Percentiles rank a stretch among this genome's conserved stretches.
Evolutionary conservation across 768 basidiomycete genomes (phyloP).

Genomic region (Pisolithus sp.): DNA sequence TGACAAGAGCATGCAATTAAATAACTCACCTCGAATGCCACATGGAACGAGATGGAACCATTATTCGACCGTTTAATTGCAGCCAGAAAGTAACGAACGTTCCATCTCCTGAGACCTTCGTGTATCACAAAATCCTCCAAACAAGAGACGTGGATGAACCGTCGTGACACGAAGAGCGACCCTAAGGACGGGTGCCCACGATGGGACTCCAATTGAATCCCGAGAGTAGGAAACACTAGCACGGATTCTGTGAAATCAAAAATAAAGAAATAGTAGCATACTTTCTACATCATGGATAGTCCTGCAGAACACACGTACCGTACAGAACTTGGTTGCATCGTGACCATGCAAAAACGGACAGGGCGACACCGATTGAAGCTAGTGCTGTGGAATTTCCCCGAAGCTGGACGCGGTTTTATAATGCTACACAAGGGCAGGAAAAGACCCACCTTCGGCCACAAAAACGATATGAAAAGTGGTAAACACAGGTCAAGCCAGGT

Average conservation of each 20-base stretch:
- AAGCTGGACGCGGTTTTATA: conserved; percentile 9
- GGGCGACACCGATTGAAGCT: conserved; percentile 8
- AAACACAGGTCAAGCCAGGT: conserved; percentile 34
- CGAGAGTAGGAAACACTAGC: conserved; percentile 57
- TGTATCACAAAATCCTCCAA: conserved; percentile 66
- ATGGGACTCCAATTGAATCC: conserved; percentile 70
- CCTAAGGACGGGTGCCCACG: conserved; percentile 42
- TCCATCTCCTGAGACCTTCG: conserved; percentile 68
- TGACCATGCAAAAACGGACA: conserved; percentile 24
- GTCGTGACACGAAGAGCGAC: conserved; percentile 31
- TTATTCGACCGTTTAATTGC: conserved; percentile 31
- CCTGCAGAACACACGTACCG: conserved; percentile 28
- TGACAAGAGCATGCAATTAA: background rate
- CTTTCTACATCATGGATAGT: background rate
- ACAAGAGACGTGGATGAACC: conserved; percentile 51
- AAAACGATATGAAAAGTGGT: conserved; percentile 24
- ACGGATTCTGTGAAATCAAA: conserved; percentile 51
- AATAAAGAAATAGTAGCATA: background rate
- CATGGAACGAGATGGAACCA: conserved; percentile 34
- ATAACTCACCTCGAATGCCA: conserved; percentile 52
- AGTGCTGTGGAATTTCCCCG: conserved; percentile 8
- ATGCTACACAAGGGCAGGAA: background rate
- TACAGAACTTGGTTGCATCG: conserved; percentile 42
- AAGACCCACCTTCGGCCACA: conserved; percentile 28
- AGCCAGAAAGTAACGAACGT: conserved; percentile 63